These are phyloP conservation scores for Nymphaea thermarum DNA, from an alignment of 164 flowering plant genomes.

Conservation along the genomic window DNA sequence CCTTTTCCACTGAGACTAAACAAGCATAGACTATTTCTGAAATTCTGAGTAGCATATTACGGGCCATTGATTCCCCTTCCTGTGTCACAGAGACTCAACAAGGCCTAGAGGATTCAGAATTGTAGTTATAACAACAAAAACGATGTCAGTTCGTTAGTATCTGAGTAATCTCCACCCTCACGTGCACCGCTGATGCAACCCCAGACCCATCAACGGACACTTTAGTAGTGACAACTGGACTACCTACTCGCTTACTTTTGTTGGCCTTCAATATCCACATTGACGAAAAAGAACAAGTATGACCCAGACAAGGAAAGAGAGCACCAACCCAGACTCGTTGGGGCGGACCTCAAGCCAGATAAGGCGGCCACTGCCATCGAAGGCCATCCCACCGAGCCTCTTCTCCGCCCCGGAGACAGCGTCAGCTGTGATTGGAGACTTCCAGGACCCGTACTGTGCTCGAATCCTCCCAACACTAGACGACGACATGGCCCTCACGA, in stretches of 20 bases:
- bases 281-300: background rate
- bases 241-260: background rate
- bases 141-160: background rate
- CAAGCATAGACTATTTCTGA: too few species aligned
- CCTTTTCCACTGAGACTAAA: too few species aligned
- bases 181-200: background rate
- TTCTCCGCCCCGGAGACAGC: constrained; percentile 67
- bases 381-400: constrained; percentile 58
- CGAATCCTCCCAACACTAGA: constrained; percentile 20
- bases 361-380: constrained; percentile 52
- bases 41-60: too few species aligned
- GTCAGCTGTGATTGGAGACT: constrained; percentile 88
- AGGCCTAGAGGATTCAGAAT: too few species aligned
- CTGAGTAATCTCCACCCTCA: too few species aligned
- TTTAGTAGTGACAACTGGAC: background rate
- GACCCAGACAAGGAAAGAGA: background rate
- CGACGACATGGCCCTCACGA: constrained; percentile 6
- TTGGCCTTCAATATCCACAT: too few species aligned
- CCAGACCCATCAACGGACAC: background rate
- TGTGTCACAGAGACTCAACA: too few species aligned
- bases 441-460: constrained; percentile 92
- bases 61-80: too few species aligned
- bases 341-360: constrained; percentile 87
- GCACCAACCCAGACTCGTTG: constrained; percentile 45
- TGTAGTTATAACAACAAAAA: too few species aligned